Evolutionary conservation across 208 protist species (phyloP), one percentile per base, ranked within the genome.

Genomic region (Trypanosoma mega): DNA sequence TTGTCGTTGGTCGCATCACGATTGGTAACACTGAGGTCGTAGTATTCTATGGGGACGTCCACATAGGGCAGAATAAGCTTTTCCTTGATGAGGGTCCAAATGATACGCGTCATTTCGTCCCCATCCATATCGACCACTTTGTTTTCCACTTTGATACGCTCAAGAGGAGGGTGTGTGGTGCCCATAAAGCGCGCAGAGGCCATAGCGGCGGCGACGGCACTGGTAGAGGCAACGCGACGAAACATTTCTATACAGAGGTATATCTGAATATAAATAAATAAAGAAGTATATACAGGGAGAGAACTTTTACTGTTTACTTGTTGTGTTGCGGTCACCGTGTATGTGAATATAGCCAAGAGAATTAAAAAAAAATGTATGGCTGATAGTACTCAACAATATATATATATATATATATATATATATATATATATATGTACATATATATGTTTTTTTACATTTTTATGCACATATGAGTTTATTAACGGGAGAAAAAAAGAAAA

Each of bases 21-120:
- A 60, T 97, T 72, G 34, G 83, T 80, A 31, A 99, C 63, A 48
- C 96, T 93, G 33, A 99, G 87, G 74, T 99, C 98, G 61, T 92
- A 99, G 80, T 98, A 99, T 58, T 98, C 78, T 63, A 98, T 94
- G 24, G 95, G 82, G 8, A 98, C 66, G 66, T 99, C 96, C 31
- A 99, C 72, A 70, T 97, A 98, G 48, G 98, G 98, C 34, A 97
- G 76, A 63, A 99, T 98, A 11, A 99, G 88, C 70, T 98, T 98
- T 55, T 98, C 90, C 80, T 98, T 98, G 80, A 99, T 98, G 63
- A 91, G 78, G 9, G 80, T 34, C 97, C 97, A 99, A 54, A 99
- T 98, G 36, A 99, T 96, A 52, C 97, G 83, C 11, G 97, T 98
- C 97, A 99, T 99, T 78, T 99, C 97, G 74, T 99, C 97, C 55